These are phyloP conservation scores for Solanum boliviense DNA, from an alignment of 257 asterid genomes.

Conservation along the genomic window DNA sequence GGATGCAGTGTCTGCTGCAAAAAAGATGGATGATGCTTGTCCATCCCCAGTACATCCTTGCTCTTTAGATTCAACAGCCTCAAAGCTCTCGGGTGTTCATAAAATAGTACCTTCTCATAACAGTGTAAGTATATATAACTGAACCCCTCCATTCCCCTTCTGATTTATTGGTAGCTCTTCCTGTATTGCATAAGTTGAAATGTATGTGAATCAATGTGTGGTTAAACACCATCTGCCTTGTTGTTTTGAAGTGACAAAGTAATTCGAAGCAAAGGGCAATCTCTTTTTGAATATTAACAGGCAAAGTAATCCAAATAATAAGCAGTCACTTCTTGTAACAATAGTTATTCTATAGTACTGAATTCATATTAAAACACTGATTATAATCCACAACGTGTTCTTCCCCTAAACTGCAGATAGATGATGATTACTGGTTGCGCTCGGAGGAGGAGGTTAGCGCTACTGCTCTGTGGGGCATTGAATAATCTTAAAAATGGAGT, in stretches of 20 bases:
- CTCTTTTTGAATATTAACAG: neutral
- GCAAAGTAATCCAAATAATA: neutral
- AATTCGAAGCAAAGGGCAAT: neutral
- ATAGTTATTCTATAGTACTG: neutral
- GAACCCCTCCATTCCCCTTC: neutral
- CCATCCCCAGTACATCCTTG: constrained; percentile 1
- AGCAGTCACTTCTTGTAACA: neutral
- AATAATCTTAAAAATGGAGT: constrained; percentile 8
- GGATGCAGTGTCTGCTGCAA: constrained; percentile 20
- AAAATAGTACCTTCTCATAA: constrained; percentile 44
- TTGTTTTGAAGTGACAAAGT: neutral
- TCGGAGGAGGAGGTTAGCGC: constrained; percentile 34
- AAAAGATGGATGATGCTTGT: constrained; percentile 12
- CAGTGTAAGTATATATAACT: constrained; percentile 39
- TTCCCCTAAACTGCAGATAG: constrained; percentile 27
- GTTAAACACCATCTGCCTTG: neutral
- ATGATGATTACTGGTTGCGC: constrained; percentile 67
- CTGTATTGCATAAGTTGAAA: neutral
- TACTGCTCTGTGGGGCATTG: constrained; percentile 54
- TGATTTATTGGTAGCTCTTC: neutral
- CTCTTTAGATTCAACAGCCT: constrained; percentile 11
- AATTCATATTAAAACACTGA: neutral
- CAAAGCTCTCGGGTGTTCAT: constrained; percentile 28
- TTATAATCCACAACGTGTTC: neutral
- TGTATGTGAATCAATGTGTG: neutral